Evolutionary conservation across 306 rosid species (phyloP).

Genomic region (Trifolium dubium): DNA sequence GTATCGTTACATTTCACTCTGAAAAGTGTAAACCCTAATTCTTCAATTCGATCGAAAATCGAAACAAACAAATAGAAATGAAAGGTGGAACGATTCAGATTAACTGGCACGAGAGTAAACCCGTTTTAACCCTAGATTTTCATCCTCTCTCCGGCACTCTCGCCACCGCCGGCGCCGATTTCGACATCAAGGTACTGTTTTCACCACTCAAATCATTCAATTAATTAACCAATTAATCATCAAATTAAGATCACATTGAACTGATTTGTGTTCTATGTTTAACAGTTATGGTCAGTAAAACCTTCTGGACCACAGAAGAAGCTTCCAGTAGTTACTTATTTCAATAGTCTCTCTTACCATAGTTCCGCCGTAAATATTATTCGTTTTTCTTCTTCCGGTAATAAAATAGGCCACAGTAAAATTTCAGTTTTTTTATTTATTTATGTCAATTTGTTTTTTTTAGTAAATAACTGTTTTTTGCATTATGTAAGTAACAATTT

Average conservation of each 20-base stretch:
- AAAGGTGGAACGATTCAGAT: constrained; percentile 93
- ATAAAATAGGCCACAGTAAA: neutral
- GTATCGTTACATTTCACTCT: neutral
- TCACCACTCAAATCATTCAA: neutral
- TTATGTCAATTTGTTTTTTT: neutral
- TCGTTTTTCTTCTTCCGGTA: constrained; percentile 88
- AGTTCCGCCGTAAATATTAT: constrained; percentile 80
- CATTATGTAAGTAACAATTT: constrained; percentile 25
- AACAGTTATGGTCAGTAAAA: constrained; percentile 78
- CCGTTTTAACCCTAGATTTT: constrained; percentile 82
- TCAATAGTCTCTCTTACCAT: constrained; percentile 72
- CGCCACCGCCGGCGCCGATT: constrained; percentile 98
- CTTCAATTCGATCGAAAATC: constrained; percentile 10
- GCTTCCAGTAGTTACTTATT: constrained; percentile 67
- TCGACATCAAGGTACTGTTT: constrained; percentile 77
- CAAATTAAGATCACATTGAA: neutral
- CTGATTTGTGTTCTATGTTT: constrained; percentile 10
- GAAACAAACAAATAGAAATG: constrained; percentile 41
- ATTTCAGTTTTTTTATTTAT: constrained; percentile 7
- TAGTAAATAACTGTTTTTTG: neutral
- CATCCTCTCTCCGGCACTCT: constrained; percentile 73
- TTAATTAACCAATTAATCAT: neutral
- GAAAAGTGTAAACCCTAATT: constrained; percentile 19
- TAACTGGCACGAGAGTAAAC: constrained; percentile 84
- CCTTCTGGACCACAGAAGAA: constrained; percentile 62